A percentile compares a stretch with the other conserved stretches of the same genome.
Conservation (phyloP, 352 stramenopile genomes). For the Thraustochytrium striatum region DNA sequence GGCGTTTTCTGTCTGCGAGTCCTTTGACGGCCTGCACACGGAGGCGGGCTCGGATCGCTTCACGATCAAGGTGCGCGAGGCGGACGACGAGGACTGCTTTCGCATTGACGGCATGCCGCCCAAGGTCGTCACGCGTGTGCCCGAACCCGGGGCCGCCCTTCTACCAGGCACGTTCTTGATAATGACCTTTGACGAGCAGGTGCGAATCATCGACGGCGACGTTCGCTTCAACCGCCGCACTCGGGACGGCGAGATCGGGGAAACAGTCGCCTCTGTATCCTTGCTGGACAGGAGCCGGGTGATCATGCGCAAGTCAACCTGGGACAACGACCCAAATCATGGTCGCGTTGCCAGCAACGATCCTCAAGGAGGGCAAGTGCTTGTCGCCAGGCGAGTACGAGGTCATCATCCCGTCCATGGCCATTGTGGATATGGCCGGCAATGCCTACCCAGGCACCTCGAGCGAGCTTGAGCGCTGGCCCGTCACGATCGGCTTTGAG, state of each 20-base stretch:
- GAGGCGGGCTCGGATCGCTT: neutral
- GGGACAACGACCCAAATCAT: neutral
- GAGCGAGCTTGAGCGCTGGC: no score
- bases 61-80: neutral
- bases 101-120: conserved; percentile 7
- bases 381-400: neutral
- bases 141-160: neutral
- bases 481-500: no score
- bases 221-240: neutral
- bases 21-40: neutral
- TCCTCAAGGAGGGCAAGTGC: neutral
- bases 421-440: conserved; percentile 38
- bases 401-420: neutral
- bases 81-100: neutral
- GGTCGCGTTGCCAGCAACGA: neutral
- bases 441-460: neutral
- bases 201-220: neutral
- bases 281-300: neutral
- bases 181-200: conserved; percentile 13
- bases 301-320: neutral
- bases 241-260: neutral
- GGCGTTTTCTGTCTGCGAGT: neutral
- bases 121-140: no score
- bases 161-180: neutral
- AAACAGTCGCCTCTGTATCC: neutral